phyloP scores from a whole-genome alignment of 2,329 filamentous ascomycete species.

The Microdochium trichocladiopsis region DNA sequence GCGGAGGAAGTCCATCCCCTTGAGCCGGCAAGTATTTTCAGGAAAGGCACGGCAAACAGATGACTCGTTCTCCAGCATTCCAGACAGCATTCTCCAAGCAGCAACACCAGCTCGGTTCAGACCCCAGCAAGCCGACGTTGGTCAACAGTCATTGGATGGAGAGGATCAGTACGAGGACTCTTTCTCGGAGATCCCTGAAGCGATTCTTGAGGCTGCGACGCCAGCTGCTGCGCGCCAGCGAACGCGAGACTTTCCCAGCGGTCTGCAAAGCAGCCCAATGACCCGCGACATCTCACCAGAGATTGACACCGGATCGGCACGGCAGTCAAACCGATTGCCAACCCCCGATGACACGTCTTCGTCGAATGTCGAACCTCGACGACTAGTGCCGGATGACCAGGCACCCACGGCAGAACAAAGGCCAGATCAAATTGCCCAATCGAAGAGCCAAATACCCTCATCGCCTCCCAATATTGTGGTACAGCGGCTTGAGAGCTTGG shows the following conservation, averaged over 20 bases:
- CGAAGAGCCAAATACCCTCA: neutral
- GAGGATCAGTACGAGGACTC: constrained; percentile 42
- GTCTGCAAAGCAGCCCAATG: constrained; percentile 1
- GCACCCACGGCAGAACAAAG: neutral
- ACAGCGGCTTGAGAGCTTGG: neutral
- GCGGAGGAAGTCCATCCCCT: constrained; percentile 18
- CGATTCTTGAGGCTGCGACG: constrained; percentile 41
- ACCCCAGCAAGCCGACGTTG: constrained; percentile 10
- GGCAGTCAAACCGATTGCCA: constrained; percentile 33
- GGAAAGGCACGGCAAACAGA: constrained; percentile 21
- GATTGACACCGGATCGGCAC: neutral
- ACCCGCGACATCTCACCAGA: neutral
- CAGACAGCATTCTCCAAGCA: constrained; percentile 21
- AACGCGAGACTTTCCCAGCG: constrained; percentile 3
- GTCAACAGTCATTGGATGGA: constrained; percentile 16
- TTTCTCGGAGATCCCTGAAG: constrained; percentile 49
- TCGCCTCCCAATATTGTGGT: neutral
- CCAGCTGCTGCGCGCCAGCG: constrained; percentile 21
- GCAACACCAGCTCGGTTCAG: constrained; percentile 18
- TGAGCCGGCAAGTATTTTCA: constrained; percentile 25
- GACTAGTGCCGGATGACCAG: constrained; percentile 4
- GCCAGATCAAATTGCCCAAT: neutral
- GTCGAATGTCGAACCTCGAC: constrained; percentile 29
- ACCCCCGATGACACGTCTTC: constrained; percentile 43
- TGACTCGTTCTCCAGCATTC: constrained; percentile 26